Conservation (phyloP, 2,329 filamentous ascomycete species). For the Colletotrichum echinochloae region DNA sequence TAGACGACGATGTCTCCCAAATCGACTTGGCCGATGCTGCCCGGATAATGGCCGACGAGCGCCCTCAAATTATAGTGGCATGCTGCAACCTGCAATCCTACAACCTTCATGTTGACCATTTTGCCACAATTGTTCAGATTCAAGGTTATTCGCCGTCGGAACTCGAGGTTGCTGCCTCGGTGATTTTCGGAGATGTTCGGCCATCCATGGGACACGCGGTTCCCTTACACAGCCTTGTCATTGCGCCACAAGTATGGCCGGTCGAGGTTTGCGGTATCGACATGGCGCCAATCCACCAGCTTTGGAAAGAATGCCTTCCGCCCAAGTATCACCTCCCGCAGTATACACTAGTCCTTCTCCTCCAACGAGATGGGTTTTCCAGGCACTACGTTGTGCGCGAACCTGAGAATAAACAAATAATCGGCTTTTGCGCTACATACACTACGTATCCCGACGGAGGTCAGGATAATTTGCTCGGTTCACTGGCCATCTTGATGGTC, state of each 20-base stretch:
- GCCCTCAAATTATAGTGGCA: conserved; percentile 64
- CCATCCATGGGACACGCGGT: conserved; percentile 8
- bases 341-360: conserved; percentile 57
- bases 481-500: conserved; percentile 66
- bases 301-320: conserved; percentile 62
- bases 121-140: conserved; percentile 65
- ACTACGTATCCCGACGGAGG: conserved; percentile 67
- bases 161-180: conserved; percentile 62
- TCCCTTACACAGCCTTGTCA: conserved; percentile 32
- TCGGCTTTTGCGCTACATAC: conserved; percentile 72
- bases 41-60: conserved; percentile 58
- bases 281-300: conserved; percentile 54
- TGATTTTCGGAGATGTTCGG: conserved; percentile 60
- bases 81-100: conserved; percentile 60
- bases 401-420: conserved; percentile 54
- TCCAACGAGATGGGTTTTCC: conserved; percentile 66
- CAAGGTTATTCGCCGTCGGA: conserved; percentile 60
- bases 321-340: conserved; percentile 59
- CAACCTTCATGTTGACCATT: conserved; percentile 54
- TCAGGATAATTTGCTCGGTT: conserved; percentile 66
- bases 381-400: conserved; percentile 68
- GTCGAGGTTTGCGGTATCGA: conserved; percentile 58
- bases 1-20: conserved; percentile 63
- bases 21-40: conserved; percentile 62
- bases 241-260: conserved; percentile 52